A percentile compares a stretch with the other conserved stretches of the same genome.
Evolutionary conservation across 441 rosid genomes (phyloP).

Genomic region (Populus hybrid): DNA sequence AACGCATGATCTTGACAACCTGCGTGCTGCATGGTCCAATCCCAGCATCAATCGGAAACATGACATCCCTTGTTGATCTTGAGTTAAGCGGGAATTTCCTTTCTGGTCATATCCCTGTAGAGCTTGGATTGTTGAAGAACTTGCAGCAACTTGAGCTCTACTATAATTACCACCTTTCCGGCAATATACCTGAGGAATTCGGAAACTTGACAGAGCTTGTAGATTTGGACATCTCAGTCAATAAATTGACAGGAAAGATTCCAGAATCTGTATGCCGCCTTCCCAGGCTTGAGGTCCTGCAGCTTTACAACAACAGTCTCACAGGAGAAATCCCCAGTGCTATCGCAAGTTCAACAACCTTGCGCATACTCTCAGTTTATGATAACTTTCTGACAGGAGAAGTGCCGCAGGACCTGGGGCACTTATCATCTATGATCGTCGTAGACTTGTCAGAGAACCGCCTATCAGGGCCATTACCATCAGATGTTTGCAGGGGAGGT

Average conservation of each 20-base stretch:
- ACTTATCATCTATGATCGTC: conserved; percentile 48
- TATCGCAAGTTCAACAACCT: conserved; percentile 57
- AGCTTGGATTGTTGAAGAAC: conserved; percentile 75
- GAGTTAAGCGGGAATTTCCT: conserved; percentile 81
- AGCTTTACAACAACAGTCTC: conserved; percentile 92
- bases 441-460: conserved; percentile 83
- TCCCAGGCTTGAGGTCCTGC: conserved; percentile 72
- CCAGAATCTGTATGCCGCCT: conserved; percentile 77
- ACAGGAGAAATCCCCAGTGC: conserved; percentile 71
- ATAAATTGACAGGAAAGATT: conserved; percentile 61
- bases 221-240: conserved; percentile 90
- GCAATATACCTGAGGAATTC: conserved; percentile 74
- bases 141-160: conserved; percentile 77
- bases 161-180: conserved; percentile 68
- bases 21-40: conserved; percentile 62
- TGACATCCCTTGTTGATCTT: conserved; percentile 82
- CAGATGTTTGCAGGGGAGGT: conserved; percentile 68
- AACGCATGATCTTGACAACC: conserved; percentile 60
- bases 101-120: conserved; percentile 60
- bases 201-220: conserved; percentile 83
- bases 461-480: conserved; percentile 70
- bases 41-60: conserved; percentile 69
- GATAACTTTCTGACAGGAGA: conserved; percentile 72
- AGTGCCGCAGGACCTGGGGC: conserved; percentile 68
- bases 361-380: conserved; percentile 65